Evolutionary conservation across 2,329 filamentous ascomycete genomes (phyloP).

Genomic region (Fusarium marasasianum): DNA sequence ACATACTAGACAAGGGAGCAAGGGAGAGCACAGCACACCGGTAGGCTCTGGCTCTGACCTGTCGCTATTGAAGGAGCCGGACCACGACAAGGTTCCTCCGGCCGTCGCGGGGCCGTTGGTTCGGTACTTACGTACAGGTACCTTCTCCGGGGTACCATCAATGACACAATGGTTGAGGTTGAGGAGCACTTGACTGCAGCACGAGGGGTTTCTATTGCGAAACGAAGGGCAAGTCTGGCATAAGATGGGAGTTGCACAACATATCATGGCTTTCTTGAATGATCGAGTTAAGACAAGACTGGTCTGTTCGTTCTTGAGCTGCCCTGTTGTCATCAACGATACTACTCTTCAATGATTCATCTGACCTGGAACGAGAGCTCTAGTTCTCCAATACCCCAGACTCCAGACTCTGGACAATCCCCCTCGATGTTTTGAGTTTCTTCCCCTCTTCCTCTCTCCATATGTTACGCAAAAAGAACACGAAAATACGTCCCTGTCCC

Average conservation of each 20-base stretch:
- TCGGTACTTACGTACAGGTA: conserved; percentile 40
- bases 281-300: conserved; percentile 17
- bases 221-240: conserved; percentile 19
- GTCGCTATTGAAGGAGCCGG: conserved; percentile 9
- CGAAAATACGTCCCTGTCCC: neutral
- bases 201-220: conserved; percentile 27
- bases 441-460: neutral
- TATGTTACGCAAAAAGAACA: conserved; percentile 5
- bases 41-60: conserved; percentile 17
- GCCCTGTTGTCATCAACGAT: neutral
- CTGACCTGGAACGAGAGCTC: neutral
- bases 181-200: conserved; percentile 29
- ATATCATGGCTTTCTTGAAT: conserved; percentile 10
- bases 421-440: conserved; percentile 2
- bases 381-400: conserved; percentile 32
- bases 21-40: conserved; percentile 16
- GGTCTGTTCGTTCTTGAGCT: conserved; percentile 7
- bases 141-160: conserved; percentile 31
- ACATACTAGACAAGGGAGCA: neutral
- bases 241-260: conserved; percentile 31
- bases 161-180: conserved; percentile 39
- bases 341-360: neutral
- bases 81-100: conserved; percentile 26
- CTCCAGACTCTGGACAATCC: conserved; percentile 12
- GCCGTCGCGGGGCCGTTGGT: conserved; percentile 39